Percentiles rank a stretch among this genome's conserved stretches.
Evolutionary conservation across 805 yeast species (phyloP).

Genomic region (Zygosaccharomyces rouxii): DNA sequence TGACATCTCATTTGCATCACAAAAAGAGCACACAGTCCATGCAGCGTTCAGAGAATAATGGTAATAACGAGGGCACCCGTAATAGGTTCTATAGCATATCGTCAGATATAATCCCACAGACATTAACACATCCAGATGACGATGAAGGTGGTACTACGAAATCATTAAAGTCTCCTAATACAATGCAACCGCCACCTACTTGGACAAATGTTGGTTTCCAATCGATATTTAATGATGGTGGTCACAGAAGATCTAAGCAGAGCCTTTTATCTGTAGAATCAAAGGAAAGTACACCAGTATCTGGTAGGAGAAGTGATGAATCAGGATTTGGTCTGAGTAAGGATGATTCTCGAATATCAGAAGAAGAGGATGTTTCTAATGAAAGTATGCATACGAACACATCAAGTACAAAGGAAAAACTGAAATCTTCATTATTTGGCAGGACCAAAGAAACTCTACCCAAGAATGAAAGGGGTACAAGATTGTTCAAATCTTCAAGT

Average conservation of each 20-base stretch:
- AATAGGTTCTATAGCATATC: slow-evolving; percentile 27
- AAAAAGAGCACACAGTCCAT: background rate
- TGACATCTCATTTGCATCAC: background rate
- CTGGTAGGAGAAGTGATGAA: slow-evolving; percentile 11
- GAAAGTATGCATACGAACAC: slow-evolving; percentile 15
- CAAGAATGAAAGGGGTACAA: slow-evolving; percentile 13
- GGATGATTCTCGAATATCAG: slow-evolving; percentile 12
- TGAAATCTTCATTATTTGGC: slow-evolving; percentile 13
- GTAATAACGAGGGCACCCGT: background rate
- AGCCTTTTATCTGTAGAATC: slow-evolving; percentile 14
- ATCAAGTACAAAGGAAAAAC: slow-evolving; percentile 15
- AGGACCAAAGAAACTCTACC: slow-evolving; percentile 11
- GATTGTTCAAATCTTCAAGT: slow-evolving; percentile 16
- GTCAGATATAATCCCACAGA: slow-evolving; percentile 32
- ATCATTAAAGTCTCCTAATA: slow-evolving; percentile 15
- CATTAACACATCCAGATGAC: slow-evolving; percentile 21
- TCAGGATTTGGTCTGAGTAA: slow-evolving; percentile 6
- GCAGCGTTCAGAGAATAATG: background rate
- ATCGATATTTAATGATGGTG: slow-evolving; percentile 25
- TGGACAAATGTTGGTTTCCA: slow-evolving; percentile 31
- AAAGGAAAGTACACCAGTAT: slow-evolving; percentile 9
- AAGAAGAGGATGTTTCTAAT: slow-evolving; percentile 11
- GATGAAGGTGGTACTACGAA: slow-evolving; percentile 13
- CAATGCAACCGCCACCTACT: slow-evolving; percentile 16
- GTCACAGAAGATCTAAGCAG: slow-evolving; percentile 21